Evolutionary conservation across 768 basidiomycete species (phyloP).

Genomic region (Gautieria morchelliformis): DNA sequence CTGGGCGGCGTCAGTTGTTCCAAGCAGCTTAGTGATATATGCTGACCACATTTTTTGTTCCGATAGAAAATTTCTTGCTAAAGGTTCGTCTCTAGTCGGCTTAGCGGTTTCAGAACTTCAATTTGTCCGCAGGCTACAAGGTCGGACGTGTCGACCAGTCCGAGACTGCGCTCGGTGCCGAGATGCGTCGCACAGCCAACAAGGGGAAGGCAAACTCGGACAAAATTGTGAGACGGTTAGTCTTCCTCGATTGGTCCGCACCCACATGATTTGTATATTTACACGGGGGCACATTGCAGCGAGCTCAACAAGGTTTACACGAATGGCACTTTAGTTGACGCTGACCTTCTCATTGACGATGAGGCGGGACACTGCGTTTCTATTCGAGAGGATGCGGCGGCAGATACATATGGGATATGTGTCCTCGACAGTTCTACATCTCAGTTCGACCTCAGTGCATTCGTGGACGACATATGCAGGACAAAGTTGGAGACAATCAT

Average conservation of each 20-base stretch:
- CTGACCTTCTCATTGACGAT: slow-evolving; percentile 79
- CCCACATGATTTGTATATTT: not conserved
- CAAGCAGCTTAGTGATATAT: not conserved
- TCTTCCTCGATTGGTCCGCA: not conserved
- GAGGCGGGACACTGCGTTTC: slow-evolving; percentile 93
- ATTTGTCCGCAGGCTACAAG: slow-evolving; percentile 58
- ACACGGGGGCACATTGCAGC: slow-evolving; percentile 26
- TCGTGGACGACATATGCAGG: slow-evolving; percentile 87
- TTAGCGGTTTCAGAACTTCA: not conserved
- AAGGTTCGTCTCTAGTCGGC: slow-evolving; percentile 33
- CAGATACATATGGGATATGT: slow-evolving; percentile 74
- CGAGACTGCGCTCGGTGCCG: slow-evolving; percentile 93
- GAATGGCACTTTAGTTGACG: slow-evolving; percentile 90
- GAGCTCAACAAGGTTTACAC: slow-evolving; percentile 96
- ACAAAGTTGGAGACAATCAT: slow-evolving; percentile 91
- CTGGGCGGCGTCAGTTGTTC: slow-evolving; percentile 68
- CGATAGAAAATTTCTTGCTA: slow-evolving; percentile 70
- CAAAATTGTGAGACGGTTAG: slow-evolving; percentile 80
- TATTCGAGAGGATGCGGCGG: slow-evolving; percentile 51
- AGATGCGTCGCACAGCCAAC: slow-evolving; percentile 82
- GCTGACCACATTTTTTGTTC: not conserved
- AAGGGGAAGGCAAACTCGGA: slow-evolving; percentile 49
- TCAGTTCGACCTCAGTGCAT: slow-evolving; percentile 83
- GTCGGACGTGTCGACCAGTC: slow-evolving; percentile 95
- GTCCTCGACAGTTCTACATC: slow-evolving; percentile 92